Evolutionary conservation across 345 rosid genomes (phyloP), one percentile per base, ranked within the genome.

Genomic region (Punica granatum): DNA sequence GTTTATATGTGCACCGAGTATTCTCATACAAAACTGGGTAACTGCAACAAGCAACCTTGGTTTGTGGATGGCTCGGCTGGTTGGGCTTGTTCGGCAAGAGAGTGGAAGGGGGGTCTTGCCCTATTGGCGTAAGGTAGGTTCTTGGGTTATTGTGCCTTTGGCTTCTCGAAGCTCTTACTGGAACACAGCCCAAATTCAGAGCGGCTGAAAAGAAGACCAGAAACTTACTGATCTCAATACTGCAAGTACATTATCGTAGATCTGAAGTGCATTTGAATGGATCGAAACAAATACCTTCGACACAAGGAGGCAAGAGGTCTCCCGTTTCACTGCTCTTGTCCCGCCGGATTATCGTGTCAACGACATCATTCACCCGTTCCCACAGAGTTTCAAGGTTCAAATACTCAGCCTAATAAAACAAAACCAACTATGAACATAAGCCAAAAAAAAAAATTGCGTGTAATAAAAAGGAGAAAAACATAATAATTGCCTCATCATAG

Each of bases 121-220:
- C 51, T 81, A 84, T 86, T 16, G 91, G 88, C 67, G 79, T 71
- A 35, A 91, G 97, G 77, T 94, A 94, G 69, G 78, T 84, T 86
- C 98, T 86, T 59, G 86, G 86, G 79, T 82, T 86, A 72, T 75
- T 82, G 73, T 94, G 97, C 33, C 99, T 82, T 82, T 94, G 96
- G 80, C 99, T 92, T 83, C 99, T 89, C 6, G 98, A 89, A 80
- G 99, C 96, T 84, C 87, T 83, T 66, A 89, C 97, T 0, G 92
- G 89, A 78, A 88, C 70, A 70, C 99, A 94, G 49, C 99, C 99
- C 77, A 94, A 77, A 76, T 84, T 92, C 73, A 91, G 91, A 44
- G 97, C 98, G 72, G 99, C 99, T 94, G 78, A 64, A 73, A 64
- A 80, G 65, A 48, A 70, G 41, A 53, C 6, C 8, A 33, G 0